These are phyloP conservation scores for Pythium guiyangense DNA, from an alignment of 352 stramenopile species.

Conservation along the genomic window DNA sequence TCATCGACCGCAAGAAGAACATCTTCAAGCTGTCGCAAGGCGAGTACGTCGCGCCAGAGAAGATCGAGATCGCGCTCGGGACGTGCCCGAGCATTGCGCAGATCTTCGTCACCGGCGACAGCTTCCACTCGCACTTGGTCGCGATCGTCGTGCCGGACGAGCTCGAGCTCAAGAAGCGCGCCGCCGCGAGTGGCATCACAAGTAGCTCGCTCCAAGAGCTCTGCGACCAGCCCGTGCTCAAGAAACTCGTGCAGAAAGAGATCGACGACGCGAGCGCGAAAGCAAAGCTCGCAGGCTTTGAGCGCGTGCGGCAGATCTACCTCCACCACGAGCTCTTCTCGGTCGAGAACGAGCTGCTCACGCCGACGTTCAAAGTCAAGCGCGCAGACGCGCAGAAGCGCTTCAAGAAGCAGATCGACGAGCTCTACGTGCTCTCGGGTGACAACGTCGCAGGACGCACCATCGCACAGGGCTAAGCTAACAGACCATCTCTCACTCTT, in stretches of 20 bases:
- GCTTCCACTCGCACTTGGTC: slow-evolving; percentile 93
- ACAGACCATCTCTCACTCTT: neutral
- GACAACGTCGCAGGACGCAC: slow-evolving; percentile 41
- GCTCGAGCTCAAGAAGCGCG: slow-evolving; percentile 24
- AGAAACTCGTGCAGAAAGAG: slow-evolving; percentile 39
- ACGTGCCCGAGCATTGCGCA: slow-evolving; percentile 91
- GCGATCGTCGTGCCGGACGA: slow-evolving; percentile 90
- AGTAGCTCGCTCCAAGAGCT: slow-evolving; percentile 33
- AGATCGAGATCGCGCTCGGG: slow-evolving; percentile 94
- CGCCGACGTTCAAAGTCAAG: slow-evolving; percentile 97
- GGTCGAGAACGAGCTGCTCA: slow-evolving; percentile 93
- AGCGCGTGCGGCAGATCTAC: slow-evolving; percentile 90
- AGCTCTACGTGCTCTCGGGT: slow-evolving; percentile 59
- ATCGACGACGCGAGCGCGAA: slow-evolving; percentile 46
- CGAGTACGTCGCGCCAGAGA: slow-evolving; percentile 97
- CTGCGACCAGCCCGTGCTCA: slow-evolving; percentile 42
- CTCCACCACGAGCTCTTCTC: slow-evolving; percentile 89
- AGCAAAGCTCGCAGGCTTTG: slow-evolving; percentile 88
- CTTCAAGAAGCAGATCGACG: slow-evolving; percentile 66
- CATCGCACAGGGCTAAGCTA: slow-evolving; percentile 16
- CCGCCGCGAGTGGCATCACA: slow-evolving; percentile 29
- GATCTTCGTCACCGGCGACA: slow-evolving; percentile 96
- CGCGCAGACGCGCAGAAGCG: slow-evolving; percentile 53
- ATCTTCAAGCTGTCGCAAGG: slow-evolving; percentile 94
- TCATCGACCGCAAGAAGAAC: slow-evolving; percentile 93